Evolutionary conservation across 768 basidiomycete species (phyloP).

Genomic region (Daedaleopsis nitida): DNA sequence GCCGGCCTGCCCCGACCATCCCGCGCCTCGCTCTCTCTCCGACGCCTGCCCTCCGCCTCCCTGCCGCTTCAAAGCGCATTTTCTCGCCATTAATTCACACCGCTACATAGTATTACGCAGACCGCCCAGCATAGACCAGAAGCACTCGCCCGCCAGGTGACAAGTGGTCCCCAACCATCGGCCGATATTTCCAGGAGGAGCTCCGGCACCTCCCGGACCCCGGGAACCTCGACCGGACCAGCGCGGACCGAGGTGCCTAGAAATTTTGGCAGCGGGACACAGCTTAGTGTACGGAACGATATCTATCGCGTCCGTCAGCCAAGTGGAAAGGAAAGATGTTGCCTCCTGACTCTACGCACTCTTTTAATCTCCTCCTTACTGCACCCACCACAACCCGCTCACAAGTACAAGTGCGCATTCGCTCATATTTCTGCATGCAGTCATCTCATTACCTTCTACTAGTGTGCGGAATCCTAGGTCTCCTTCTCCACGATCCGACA

Average conservation of each 20-base stretch:
- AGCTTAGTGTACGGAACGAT: background rate
- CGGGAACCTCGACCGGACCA: background rate
- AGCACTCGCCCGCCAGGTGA: background rate
- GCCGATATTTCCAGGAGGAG: conserved; percentile 12
- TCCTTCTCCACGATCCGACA: conserved; percentile 78
- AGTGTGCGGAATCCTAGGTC: conserved; percentile 94
- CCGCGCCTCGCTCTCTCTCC: conserved; percentile 3
- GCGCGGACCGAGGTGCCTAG: conserved; percentile 8
- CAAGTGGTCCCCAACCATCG: background rate
- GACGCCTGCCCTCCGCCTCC: conserved; percentile 6
- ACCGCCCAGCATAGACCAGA: background rate
- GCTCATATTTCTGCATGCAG: background rate
- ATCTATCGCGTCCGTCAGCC: no score
- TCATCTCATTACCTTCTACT: conserved; percentile 26
- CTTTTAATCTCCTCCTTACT: conserved; percentile 1
- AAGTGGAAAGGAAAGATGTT: conserved; percentile 7
- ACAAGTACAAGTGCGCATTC: conserved; percentile 36
- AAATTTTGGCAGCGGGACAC: conserved; percentile 13
- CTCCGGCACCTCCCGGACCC: conserved; percentile 13
- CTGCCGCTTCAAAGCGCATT: background rate
- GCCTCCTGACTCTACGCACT: conserved; percentile 13
- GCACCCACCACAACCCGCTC: conserved; percentile 2
- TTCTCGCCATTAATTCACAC: background rate
- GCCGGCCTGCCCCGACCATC: conserved; percentile 30
- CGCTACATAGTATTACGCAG: background rate